A percentile compares a stretch with the other conserved stretches of the same genome.
phyloP scores from a whole-genome alignment of 2,329 filamentous ascomycete genomes.

The Neofusicoccum parvum region DNA sequence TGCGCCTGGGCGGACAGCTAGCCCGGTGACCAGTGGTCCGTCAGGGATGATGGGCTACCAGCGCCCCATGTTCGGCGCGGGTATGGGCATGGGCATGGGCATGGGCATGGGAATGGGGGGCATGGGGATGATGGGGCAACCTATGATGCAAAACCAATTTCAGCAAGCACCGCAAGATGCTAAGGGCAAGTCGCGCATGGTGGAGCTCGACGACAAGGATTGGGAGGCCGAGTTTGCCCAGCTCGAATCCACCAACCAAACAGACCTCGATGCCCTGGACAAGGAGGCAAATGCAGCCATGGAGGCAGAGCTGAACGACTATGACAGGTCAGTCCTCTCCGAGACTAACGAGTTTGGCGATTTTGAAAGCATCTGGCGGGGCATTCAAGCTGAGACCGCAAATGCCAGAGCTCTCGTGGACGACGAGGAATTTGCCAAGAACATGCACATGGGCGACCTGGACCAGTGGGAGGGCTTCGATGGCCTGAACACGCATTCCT shows the following conservation, averaged over 20 bases:
- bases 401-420: constrained; percentile 69
- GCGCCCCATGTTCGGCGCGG: constrained; percentile 55
- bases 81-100: constrained; percentile 56
- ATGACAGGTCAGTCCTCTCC: constrained; percentile 79
- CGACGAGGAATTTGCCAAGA: constrained; percentile 65
- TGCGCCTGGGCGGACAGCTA: constrained; percentile 60
- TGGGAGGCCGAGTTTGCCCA: constrained; percentile 97
- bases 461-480: constrained; percentile 82
- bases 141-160: constrained; percentile 48
- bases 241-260: constrained; percentile 70
- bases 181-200: constrained; percentile 80
- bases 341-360: constrained; percentile 78
- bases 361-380: constrained; percentile 87
- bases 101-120: constrained; percentile 43
- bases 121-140: constrained; percentile 37
- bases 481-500: constrained; percentile 66
- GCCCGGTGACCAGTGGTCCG: constrained; percentile 51
- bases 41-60: constrained; percentile 56
- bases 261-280: constrained; percentile 54
- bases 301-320: constrained; percentile 82
- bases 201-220: constrained; percentile 88
- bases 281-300: constrained; percentile 71
- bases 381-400: constrained; percentile 76
- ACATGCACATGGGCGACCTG: constrained; percentile 67
- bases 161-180: constrained; percentile 57